phyloP scores from a whole-genome alignment of 176 grass and related monocot genomes.

The Phyllostachys edulis region DNA sequence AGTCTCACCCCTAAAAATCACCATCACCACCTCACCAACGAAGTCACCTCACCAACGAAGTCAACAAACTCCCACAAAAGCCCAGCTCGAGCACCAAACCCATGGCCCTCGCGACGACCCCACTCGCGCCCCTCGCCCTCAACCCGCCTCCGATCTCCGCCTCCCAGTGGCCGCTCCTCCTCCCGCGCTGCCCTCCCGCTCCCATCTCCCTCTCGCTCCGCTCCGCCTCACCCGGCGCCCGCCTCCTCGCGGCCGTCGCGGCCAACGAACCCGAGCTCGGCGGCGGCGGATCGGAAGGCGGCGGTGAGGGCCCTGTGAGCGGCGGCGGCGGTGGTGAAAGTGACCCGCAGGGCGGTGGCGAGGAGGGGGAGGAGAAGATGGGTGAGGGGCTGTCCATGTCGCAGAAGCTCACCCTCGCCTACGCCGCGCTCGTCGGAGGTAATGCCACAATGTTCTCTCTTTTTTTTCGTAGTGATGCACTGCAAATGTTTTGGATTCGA shows the following conservation, averaged over 20 bases:
- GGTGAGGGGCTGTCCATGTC: slow-evolving; percentile 69
- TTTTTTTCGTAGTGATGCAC: neutral
- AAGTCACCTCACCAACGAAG: neutral
- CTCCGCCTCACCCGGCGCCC: neutral
- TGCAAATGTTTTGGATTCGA: neutral
- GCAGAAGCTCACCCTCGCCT: slow-evolving; percentile 86
- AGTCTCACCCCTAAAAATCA: neutral
- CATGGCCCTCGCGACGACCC: slow-evolving; percentile 44
- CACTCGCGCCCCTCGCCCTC: slow-evolving; percentile 35
- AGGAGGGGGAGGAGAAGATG: slow-evolving; percentile 46
- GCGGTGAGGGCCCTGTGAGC: slow-evolving; percentile 10
- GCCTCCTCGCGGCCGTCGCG: slow-evolving; percentile 37
- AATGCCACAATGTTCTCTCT: neutral
- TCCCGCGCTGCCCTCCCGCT: neutral
- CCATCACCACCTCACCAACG: neutral
- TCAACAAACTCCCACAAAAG: neutral
- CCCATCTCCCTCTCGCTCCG: slow-evolving; percentile 2
- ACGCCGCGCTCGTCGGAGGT: slow-evolving; percentile 89
- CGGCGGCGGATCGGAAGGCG: slow-evolving; percentile 32
- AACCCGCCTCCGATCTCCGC: slow-evolving; percentile 1
- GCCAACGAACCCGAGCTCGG: slow-evolving; percentile 45
- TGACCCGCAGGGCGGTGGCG: slow-evolving; percentile 7
- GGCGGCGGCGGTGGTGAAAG: slow-evolving; percentile 2
- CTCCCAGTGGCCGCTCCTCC: slow-evolving; percentile 34
- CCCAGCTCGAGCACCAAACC: neutral